Base-by-base conservation (phyloP, 2,329 filamentous ascomycete genomes). In the Neospermospora avenae region DNA sequence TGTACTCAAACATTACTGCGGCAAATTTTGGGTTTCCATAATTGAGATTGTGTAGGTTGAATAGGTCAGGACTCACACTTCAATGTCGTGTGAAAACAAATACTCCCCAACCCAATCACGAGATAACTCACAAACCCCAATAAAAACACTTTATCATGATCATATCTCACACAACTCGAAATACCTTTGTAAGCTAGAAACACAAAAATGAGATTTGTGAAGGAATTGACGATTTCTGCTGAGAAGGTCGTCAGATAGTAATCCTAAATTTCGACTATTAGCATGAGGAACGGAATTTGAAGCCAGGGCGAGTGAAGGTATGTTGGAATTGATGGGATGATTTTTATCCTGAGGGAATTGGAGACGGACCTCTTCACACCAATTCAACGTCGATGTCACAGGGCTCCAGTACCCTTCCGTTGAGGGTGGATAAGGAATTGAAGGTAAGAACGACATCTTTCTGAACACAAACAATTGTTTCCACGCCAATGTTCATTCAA, bases 201-300 rank as follows among this genome's bases (percentile, higher is more conserved):
- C 69, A 95, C 79, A 74, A 96, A 96, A 35, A 93, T 77, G 4
- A 88, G 72, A 73, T 96, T 96, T 35, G 91, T 96, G 24, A 91
- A 68, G 4, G 90, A 88, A 72, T 87, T 92, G 71, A 90, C 82
- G 42, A 91, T 84, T 71, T 92, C 89, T 24, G 89, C 89, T 53
- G 84, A 81, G 70, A 91, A 92, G 51, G 81, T 78, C 8, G 87
- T 91, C 46, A 87, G 84, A 77, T 87, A 87, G 75, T 88, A 88
- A 64, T 90, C 88, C 83, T 91, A 76, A 18, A 48, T 51, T 20
- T 45, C 11, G 37, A 55, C 41, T 59, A 37, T 31, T 24, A 31
- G n/a, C 16, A 13, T 59, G 42, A 44, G 25, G 39, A 42, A 31
- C 28, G n/a, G n/a, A n/a, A n/a, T n/a, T n/a, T n/a, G n/a, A n/a